phyloP scores from a whole-genome alignment of 768 basidiomycete genomes.

The Calocybe cyanea region DNA sequence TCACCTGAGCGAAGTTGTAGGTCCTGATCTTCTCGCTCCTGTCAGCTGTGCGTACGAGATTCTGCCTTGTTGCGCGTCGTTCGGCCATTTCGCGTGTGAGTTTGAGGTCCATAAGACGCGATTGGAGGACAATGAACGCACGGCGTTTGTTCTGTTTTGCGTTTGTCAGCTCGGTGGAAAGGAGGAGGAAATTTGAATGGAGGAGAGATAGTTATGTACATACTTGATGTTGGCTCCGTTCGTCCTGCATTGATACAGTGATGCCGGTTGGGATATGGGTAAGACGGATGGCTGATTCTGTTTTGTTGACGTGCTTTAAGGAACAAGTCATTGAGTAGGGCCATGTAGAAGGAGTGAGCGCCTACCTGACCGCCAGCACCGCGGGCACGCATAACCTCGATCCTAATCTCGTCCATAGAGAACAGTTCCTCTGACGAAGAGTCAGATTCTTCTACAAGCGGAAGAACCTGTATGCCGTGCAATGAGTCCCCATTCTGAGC shows the following conservation, averaged over 20 bases:
- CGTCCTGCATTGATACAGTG: conserved; percentile 97
- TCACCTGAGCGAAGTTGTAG: conserved; percentile 80
- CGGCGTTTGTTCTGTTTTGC: conserved; percentile 76
- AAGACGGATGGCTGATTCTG: conserved; percentile 93
- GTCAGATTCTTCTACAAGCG: conserved; percentile 67
- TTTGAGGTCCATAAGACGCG: conserved; percentile 81
- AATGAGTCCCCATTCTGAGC: not conserved
- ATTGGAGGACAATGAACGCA: conserved; percentile 86
- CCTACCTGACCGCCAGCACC: conserved; percentile 95
- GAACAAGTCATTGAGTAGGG: not conserved
- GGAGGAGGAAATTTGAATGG: not conserved
- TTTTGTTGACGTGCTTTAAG: conserved; percentile 93
- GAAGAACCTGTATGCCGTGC: conserved; percentile 64
- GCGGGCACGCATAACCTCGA: conserved; percentile 95
- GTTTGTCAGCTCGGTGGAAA: not conserved
- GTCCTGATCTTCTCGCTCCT: conserved; percentile 94
- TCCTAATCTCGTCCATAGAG: conserved; percentile 77
- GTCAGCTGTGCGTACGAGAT: conserved; percentile 77
- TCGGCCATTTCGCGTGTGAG: conserved; percentile 66
- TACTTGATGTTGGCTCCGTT: conserved; percentile 93
- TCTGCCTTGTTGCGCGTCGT: conserved; percentile 64
- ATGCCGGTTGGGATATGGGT: conserved; percentile 93
- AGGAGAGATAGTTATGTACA: conserved; percentile 7
- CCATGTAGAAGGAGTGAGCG: not conserved
- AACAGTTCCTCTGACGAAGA: conserved; percentile 63